Evolutionary conservation across 148 eudicot species (phyloP), one percentile per base, ranked within the genome.

Genomic region (Limonium bicolor): DNA sequence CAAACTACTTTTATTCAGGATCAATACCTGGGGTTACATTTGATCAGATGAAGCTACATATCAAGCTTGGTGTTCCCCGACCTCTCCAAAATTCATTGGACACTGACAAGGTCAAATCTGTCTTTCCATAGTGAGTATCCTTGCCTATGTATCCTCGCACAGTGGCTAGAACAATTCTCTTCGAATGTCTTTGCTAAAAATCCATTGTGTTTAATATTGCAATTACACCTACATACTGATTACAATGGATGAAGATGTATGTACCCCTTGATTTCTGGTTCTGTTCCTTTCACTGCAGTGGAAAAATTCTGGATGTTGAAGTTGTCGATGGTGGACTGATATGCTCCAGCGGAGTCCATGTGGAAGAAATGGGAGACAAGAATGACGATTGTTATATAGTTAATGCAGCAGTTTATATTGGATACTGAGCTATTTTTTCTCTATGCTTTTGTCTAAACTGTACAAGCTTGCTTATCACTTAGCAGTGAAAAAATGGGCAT

Each of bases 281-380:
- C 11, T 19, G 37, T 21, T 39, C 51, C 20, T 49, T 21, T 17
- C 3, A 33, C 5, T 58, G 68, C 70, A 87, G 94, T 53, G 95
- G 97, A 40, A 68, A 69, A 36, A 90, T 90, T 27, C 57, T 59
- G 28, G 60, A 80, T 36, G 72, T 84, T 56, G 93, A 90, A 61
- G 87, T 90, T 36, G 97, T 77, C 33, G 87, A 90, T 55, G 94
- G 96, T 23, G 93, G 95, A 41, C 73, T 90, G 29, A 73, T 90
- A 66, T 90, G 97, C 80, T 90, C 97, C 5, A 90, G 97, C 24
- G 97, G 97, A 45, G 95, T 90, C 36, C 87, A 52, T 48, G 95
- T 90, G 24, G 95, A 90, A 69, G 97, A 90, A 65, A 84, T 90
- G 95, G 97, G 97, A 53, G 93, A 90, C 61, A 84, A 80, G 55